A percentile compares a stretch with the other conserved stretches of the same genome.
These are phyloP conservation scores for Pythium phragmitis DNA, from an alignment of 352 stramenopile species.

Conservation along the genomic window DNA sequence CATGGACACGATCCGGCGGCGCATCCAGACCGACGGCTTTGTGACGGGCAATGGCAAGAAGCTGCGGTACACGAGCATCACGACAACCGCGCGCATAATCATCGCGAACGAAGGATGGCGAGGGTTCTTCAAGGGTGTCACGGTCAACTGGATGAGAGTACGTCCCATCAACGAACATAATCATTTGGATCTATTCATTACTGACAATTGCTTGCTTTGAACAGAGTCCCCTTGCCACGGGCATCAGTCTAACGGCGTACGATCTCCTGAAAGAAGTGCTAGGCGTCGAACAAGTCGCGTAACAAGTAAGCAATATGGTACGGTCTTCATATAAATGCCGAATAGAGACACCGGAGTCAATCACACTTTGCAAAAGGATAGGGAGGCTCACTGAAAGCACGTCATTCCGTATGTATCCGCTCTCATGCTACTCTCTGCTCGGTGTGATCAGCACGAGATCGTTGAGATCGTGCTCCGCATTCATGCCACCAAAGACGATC, in stretches of 20 bases:
- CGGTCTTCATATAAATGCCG: conserved; percentile 4
- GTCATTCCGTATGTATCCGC: too few relatives aligned
- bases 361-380: not conserved
- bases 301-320: conserved; percentile 6
- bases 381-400: too few relatives aligned
- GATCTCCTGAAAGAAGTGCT: conserved; percentile 87
- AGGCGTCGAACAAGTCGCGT: conserved; percentile 62
- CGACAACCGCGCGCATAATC: conserved; percentile 69
- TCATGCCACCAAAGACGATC: conserved; percentile 61
- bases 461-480: conserved; percentile 26
- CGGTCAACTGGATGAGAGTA: conserved; percentile 85
- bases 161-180: not conserved
- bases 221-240: conserved; percentile 80
- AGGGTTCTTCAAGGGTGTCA: conserved; percentile 85
- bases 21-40: conserved; percentile 84
- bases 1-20: conserved; percentile 81
- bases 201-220: not conserved
- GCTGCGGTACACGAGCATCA: conserved; percentile 68
- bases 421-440: not conserved
- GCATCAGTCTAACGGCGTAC: conserved; percentile 86
- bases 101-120: conserved; percentile 73
- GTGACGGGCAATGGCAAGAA: conserved; percentile 38
- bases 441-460: conserved; percentile 27
- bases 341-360: conserved; percentile 10
- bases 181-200: not conserved